phyloP scores from a whole-genome alignment of 768 basidiomycete species.

The Lactarius akahatsu region DNA sequence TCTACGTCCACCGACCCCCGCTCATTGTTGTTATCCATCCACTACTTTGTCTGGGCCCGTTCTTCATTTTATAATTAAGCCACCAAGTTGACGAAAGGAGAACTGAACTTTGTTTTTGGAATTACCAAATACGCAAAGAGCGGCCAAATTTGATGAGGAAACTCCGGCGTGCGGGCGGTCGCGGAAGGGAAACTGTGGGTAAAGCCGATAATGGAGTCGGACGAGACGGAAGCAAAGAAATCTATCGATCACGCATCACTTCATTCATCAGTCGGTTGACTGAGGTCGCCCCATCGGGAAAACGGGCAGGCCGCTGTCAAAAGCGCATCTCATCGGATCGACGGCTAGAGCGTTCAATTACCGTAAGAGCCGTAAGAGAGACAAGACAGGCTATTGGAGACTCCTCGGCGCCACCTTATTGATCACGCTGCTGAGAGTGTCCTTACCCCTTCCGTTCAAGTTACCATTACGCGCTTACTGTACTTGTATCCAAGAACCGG shows the following conservation, averaged over 20 bases:
- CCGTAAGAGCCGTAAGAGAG: conserved; percentile 19
- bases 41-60: conserved; percentile 12
- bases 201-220: conserved; percentile 3
- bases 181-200: conserved; percentile 27
- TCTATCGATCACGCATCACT: not conserved
- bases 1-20: not conserved
- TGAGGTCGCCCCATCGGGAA: conserved; percentile 22
- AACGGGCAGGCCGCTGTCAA: conserved; percentile 18
- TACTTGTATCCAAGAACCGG: conserved; percentile 24
- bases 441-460: conserved; percentile 22
- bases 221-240: conserved; percentile 18
- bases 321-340: conserved; percentile 23
- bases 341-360: conserved; percentile 22
- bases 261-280: not conserved
- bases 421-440: conserved; percentile 10
- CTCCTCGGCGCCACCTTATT: conserved; percentile 27
- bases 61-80: conserved; percentile 19
- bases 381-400: conserved; percentile 13
- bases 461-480: conserved; percentile 5
- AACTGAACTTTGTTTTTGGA: conserved; percentile 6
- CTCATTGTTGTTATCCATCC: conserved; percentile 16
- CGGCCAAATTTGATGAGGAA: not conserved
- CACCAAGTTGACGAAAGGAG: conserved; percentile 4
- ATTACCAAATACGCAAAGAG: not conserved
- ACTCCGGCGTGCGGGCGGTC: conserved; percentile 22